Evolutionary conservation across 805 yeast species (phyloP).

Genomic region (Candida alai): DNA sequence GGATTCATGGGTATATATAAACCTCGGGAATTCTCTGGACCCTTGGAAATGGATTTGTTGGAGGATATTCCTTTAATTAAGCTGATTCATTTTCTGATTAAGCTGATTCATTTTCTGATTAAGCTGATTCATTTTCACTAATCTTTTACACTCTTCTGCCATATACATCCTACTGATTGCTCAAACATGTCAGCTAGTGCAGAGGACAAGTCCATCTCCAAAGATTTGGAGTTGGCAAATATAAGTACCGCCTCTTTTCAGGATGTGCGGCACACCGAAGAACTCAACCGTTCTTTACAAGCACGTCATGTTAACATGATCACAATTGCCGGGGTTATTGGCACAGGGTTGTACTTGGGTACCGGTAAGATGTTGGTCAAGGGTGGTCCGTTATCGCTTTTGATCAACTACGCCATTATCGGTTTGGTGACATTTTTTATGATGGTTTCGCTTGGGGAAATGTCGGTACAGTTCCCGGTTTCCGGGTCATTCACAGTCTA

Average conservation of each 20-base stretch:
- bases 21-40: too few species aligned
- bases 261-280: slow-evolving; percentile 12
- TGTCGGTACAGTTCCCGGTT: slow-evolving; percentile 52
- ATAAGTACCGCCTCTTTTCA: neutral
- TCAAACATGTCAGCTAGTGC: neutral
- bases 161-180: neutral
- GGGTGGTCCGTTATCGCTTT: slow-evolving; percentile 33
- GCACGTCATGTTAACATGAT: slow-evolving; percentile 32
- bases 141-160: neutral
- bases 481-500: slow-evolving; percentile 53
- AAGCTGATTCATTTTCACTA: neutral
- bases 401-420: slow-evolving; percentile 32
- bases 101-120: neutral
- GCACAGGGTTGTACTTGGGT: slow-evolving; percentile 32
- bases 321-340: slow-evolving; percentile 35
- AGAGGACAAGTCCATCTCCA: neutral
- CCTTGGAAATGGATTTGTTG: neutral
- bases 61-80: too few species aligned
- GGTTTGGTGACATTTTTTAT: slow-evolving; percentile 48
- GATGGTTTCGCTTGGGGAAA: slow-evolving; percentile 53
- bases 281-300: slow-evolving; percentile 19
- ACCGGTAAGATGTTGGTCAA: slow-evolving; percentile 27
- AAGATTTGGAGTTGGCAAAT: neutral
- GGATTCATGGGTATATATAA: too few species aligned
- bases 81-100: neutral